Evolutionary conservation across 805 yeast species (phyloP), one percentile per base, ranked within the genome.

Genomic region (Isabelozyma rhagii): DNA sequence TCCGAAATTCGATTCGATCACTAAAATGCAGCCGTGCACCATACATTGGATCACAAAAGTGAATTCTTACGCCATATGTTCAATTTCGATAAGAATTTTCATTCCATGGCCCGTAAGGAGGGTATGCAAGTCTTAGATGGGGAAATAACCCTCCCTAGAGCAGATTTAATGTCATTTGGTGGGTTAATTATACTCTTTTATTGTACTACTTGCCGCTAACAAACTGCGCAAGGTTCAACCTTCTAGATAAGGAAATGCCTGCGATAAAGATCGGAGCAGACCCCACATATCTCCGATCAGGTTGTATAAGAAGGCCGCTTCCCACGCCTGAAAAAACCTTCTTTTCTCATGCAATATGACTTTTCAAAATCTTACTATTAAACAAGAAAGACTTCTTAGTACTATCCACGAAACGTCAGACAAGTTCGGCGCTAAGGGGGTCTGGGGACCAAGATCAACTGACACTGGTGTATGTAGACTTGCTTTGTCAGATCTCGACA

Each of bases 391-490:
- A 47, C 68, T 84, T 47, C 61, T 83, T 51, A 68, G 74, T 17
- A 83, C 89, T 5, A 82, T 85, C 52, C 87, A 85, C 61, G 74
- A 74, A 25, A 84, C 90, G 4, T 80, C 87, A 29, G 47, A 51
- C 41, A 55, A 57, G 43, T 83, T 78, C 67, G 91, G 91, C 5
- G 85, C 87, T 8, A 81, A 80, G 43, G 80, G 80, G 13, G 69
- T 73, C 17, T 84, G 88, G 87, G 89, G 89, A 1, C 59, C 72
- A 0, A 68, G 62, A 29, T 53, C 69, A 5, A 80, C 84, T 3
- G 80, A 85, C 47, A 84, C 89, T 7, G 91, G 91, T 9, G 84
- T 85, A 54, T 79, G 87, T 51, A 72, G 91, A 52, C 66, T 85
- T 42, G 83, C 90, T 0, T 72, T 86, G 14, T 66, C 78, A 21